A percentile compares a stretch with the other conserved stretches of the same genome.
Evolutionary conservation across 257 asterid genomes (phyloP).

Genomic region (Solanum sejunctum): DNA sequence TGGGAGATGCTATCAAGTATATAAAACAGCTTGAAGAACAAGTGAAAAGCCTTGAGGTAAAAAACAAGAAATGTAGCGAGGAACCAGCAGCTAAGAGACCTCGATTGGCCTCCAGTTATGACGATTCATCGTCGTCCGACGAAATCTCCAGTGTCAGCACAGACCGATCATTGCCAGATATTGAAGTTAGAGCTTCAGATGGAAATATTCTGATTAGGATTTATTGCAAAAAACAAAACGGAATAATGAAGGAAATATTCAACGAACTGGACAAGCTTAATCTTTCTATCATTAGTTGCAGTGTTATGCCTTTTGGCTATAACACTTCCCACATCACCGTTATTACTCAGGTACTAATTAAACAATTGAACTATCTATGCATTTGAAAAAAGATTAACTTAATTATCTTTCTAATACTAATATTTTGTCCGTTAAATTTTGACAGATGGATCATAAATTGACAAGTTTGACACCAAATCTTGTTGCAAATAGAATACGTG

Average conservation of each 20-base stretch:
- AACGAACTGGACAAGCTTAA: constrained; percentile 2
- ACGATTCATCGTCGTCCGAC: neutral
- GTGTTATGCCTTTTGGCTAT: constrained; percentile 11
- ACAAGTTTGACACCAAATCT: neutral
- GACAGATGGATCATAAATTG: constrained; percentile 5
- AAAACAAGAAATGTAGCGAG: neutral
- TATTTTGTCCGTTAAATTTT: neutral
- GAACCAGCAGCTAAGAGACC: neutral
- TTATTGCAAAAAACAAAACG: constrained; percentile 3
- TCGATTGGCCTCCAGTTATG: neutral
- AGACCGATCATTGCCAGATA: neutral
- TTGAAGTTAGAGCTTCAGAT: constrained; percentile 6
- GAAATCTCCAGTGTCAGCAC: neutral
- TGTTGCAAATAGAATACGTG: neutral
- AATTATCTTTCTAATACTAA: neutral
- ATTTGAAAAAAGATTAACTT: neutral
- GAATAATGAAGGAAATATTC: constrained; percentile 6
- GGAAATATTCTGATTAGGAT: constrained; percentile 4
- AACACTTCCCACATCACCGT: neutral
- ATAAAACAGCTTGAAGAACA: constrained; percentile 15
- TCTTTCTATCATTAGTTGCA: neutral
- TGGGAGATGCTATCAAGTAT: constrained; percentile 15
- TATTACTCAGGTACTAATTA: constrained; percentile 10
- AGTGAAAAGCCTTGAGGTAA: constrained; percentile 3
- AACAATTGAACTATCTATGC: too few species aligned